These are phyloP conservation scores for Macadamia tetraphylla DNA, from an alignment of 164 flowering plant species.

Conservation along the genomic window DNA sequence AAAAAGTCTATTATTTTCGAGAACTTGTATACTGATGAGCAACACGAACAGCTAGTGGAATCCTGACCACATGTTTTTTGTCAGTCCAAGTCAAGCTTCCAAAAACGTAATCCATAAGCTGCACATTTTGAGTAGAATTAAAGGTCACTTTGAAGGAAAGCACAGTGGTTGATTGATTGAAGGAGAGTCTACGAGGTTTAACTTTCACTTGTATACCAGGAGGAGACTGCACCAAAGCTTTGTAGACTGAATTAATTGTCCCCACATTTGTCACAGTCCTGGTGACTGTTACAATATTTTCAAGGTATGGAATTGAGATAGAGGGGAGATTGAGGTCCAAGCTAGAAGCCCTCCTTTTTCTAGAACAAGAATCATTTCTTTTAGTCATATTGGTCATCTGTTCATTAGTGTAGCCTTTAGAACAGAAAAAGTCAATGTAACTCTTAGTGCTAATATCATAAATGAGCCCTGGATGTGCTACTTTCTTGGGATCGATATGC, in stretches of 20 bases:
- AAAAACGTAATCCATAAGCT: slow-evolving; percentile 30
- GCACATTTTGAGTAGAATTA: slow-evolving; percentile 14
- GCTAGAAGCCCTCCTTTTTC: background rate
- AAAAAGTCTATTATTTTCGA: no score
- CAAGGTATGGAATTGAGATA: slow-evolving; percentile 40
- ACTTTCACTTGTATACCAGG: slow-evolving; percentile 23
- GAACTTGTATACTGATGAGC: no score
- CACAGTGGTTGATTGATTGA: slow-evolving; percentile 17
- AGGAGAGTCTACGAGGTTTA: slow-evolving; percentile 22
- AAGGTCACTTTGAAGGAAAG: slow-evolving; percentile 27
- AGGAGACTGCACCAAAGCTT: slow-evolving; percentile 25
- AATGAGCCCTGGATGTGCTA: slow-evolving; percentile 42
- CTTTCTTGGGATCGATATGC: slow-evolving; percentile 33
- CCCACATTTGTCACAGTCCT: slow-evolving; percentile 52
- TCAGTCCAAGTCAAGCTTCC: slow-evolving; percentile 37
- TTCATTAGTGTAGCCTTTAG: slow-evolving; percentile 12
- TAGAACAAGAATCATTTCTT: slow-evolving; percentile 16
- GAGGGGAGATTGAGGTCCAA: slow-evolving; percentile 44
- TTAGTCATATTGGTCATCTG: slow-evolving; percentile 12
- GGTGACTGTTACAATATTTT: slow-evolving; percentile 22
- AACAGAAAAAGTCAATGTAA: slow-evolving; percentile 35
- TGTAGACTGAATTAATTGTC: slow-evolving; percentile 24
- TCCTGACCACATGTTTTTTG: slow-evolving; percentile 30
- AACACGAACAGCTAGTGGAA: slow-evolving; percentile 19
- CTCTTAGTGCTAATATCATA: slow-evolving; percentile 22